Base-by-base conservation (phyloP, 2,329 filamentous ascomycete species). In the Ciborinia camelliae region DNA sequence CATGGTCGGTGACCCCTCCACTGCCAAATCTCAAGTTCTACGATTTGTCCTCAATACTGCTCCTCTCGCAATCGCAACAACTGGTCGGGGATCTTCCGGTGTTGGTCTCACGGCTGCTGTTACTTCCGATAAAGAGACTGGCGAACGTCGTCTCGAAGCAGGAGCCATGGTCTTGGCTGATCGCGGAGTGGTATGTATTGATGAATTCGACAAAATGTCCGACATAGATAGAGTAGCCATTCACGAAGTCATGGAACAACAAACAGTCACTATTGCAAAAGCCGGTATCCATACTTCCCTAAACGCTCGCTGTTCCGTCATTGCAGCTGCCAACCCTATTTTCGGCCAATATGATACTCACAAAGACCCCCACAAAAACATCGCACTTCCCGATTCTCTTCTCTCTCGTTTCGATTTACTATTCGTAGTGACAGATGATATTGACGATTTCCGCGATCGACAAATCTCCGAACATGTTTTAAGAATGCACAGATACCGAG, bases 211-310 rank as follows among this genome's bases (percentile, higher is more conserved):
- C 81, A 99, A 99, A 78, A 99, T 99, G 95, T 97, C 92, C 65
- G 95, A 99, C 75, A 89, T 98, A 65, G 95, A 99, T 78, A 88
- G 95, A 75, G 95, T 99, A 4, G 95, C 95, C 54, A 99, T 99
- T 72, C 95, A 99, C 85, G 95, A 99, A 90, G 95, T 99, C 70
- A 99, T 99, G 95, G 95, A 99, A 79, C 95, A 99, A 80, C 95
- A 99, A 79, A 99, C 95, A 0, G 95, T 99, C 67, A 99, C 95
- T 18, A 99, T 99, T 73, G 95, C 95, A 61, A 99, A 99, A 80
- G 95, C 95, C 1, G 95, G 95, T 69, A 99, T 99, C 66, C 95
- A 99, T 78, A 99, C 95, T 0, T 97, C 93, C 3, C 82, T 99
- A 66, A 99, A 99, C 75, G 95, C 95, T 62, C 89, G 95, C 65